Evolutionary conservation across 257 asterid species (phyloP).

Genomic region (Plantago ovata): DNA sequence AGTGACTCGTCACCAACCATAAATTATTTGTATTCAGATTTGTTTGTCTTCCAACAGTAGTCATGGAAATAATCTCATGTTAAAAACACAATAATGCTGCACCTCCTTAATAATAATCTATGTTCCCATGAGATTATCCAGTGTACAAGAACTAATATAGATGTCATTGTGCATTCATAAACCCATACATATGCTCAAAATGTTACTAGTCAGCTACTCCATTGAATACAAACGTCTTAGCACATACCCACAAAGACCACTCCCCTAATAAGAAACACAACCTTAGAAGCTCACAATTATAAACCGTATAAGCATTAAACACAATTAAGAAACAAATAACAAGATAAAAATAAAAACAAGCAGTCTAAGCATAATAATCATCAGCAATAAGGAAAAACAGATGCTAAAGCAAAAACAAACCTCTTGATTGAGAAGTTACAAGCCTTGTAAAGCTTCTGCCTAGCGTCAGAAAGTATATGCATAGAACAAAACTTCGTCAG

Average conservation of each 20-base stretch:
- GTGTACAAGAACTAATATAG: not conserved
- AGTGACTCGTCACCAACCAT: too few relatives aligned
- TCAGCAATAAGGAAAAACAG: not conserved
- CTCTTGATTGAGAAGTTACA: conserved; percentile 72
- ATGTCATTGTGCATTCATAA: not conserved
- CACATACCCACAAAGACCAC: not conserved
- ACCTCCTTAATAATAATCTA: too few relatives aligned
- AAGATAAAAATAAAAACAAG: not conserved
- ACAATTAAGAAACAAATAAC: too few relatives aligned
- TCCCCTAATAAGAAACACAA: not conserved
- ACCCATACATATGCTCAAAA: not conserved
- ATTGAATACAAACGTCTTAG: too few relatives aligned
- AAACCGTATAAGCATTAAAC: too few relatives aligned
- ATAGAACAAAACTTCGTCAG: conserved; percentile 42
- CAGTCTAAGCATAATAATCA: not conserved
- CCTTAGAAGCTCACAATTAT: too few relatives aligned
- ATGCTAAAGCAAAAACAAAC: conserved; percentile 28
- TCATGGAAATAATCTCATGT: too few relatives aligned
- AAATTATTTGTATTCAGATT: too few relatives aligned
- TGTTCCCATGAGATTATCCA: too few relatives aligned
- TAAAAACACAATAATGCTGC: too few relatives aligned
- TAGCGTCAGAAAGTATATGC: conserved; percentile 70
- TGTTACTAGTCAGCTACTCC: not conserved
- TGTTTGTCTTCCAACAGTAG: too few relatives aligned
- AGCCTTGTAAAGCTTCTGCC: conserved; percentile 82